Base-by-base conservation (phyloP, 2,329 filamentous ascomycete species). In the Ascochyta fabae region DNA sequence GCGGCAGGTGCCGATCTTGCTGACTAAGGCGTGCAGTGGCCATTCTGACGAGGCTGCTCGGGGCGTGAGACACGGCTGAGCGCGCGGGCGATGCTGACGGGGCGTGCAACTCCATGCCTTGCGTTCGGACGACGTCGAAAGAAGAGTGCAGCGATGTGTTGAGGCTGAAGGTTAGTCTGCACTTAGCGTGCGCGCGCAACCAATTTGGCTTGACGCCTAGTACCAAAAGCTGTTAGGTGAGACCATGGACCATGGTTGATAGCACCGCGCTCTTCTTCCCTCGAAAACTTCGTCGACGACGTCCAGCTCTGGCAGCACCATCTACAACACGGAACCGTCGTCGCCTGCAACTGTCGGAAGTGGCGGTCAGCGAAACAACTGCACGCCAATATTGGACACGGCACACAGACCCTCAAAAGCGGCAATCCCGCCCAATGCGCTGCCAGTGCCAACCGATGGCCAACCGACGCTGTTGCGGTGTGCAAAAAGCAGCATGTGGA, bases 351-450 rank as follows among this genome's bases (percentile, higher is more conserved):
- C 41, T 40, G 52, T 62, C 64, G 65, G 65, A 54, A 64, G 46
- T 53, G 59, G 61, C 58, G 58, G 62, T 59, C 53, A 51, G 62
- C 61, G 61, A 64, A 59, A 61, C 59, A 56, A 58, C 63, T 69
- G 68, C 67, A 68, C 57, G 67, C 62, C 64, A 68, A 69, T 72
- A 72, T 72, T 72, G 68, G 62, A 62, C 53, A 67, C 69, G 70
- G 69, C 69, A 71, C 69, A 71, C 68, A 69, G 62, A 60, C 61
- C 33, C 48, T 60, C 65, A 52, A 49, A 61, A 64, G 53, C 67
- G 70, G 70, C 66, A 71, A 57, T 60, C 54, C 62, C 60, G 57
- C 66, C 61, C 63, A 66, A 68, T 57, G 53, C 53, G 53, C 60
- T 60, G 64, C 61, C 59, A 69, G 58, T 47, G 59, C 66, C 56